These are phyloP conservation scores for Euphorbia schlechtendalii DNA, from an alignment of 441 rosid genomes.

Conservation along the genomic window DNA sequence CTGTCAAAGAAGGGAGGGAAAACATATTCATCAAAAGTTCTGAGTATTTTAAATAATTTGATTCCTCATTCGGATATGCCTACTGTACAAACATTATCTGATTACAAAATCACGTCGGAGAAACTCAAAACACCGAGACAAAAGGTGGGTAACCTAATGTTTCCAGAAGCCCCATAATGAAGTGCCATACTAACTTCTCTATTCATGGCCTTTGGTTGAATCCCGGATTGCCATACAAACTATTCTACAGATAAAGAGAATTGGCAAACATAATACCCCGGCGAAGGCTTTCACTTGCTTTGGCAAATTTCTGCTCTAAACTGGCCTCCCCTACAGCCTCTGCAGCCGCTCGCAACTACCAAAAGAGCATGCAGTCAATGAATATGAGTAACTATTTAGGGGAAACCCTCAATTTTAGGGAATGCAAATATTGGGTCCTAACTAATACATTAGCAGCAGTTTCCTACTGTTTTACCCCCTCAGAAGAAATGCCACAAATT, in stretches of 20 bases:
- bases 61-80: constrained; percentile 1
- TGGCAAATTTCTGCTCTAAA: constrained; percentile 73
- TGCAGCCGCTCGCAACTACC: constrained; percentile 82
- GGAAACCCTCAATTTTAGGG: too few relatives aligned
- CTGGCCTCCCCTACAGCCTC: constrained; percentile 79
- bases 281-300: constrained; percentile 85
- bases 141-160: constrained; percentile 1
- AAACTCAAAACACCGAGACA: not conserved
- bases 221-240: constrained; percentile 15
- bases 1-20: not conserved
- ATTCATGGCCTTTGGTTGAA: not conserved
- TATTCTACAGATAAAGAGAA: constrained; percentile 65
- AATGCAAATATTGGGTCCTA: too few relatives aligned
- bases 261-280: constrained; percentile 97
- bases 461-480: too few relatives aligned
- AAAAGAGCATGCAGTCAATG: constrained; percentile 1
- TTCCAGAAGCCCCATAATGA: not conserved
- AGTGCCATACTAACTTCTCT: not conserved
- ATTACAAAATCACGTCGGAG: too few relatives aligned
- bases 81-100: not conserved
- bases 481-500: too few relatives aligned
- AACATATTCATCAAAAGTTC: not conserved
- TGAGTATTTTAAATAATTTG: not conserved
- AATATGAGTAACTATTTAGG: not conserved
- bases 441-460: too few relatives aligned